Evolutionary conservation across 2,329 filamentous ascomycete genomes (phyloP).

Genomic region (Claviceps maximensis): DNA sequence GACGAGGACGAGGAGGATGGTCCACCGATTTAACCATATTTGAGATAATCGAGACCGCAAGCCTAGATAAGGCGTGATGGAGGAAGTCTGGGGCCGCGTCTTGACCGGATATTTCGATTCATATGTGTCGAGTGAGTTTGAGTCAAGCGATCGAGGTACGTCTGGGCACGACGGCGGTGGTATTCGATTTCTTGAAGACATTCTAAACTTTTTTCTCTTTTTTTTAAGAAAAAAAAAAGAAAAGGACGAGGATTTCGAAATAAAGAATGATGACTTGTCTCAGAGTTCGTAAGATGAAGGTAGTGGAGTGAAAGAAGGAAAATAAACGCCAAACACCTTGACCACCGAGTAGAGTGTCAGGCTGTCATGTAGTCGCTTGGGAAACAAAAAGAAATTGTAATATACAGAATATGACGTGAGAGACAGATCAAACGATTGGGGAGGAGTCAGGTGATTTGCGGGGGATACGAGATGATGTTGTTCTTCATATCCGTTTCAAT

Average conservation of each 20-base stretch:
- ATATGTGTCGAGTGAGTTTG: conserved; percentile 23
- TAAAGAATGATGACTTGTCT: neutral
- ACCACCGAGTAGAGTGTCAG: neutral
- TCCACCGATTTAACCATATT: conserved; percentile 97
- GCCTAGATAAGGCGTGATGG: conserved; percentile 82
- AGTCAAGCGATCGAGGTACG: conserved; percentile 12
- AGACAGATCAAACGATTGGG: neutral
- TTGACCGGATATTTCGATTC: conserved; percentile 11
- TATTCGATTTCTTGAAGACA: neutral
- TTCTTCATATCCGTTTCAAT: neutral
- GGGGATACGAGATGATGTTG: neutral
- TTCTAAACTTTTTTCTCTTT: too few species aligned
- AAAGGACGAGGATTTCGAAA: neutral
- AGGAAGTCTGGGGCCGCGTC: conserved; percentile 19
- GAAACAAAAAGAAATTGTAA: neutral
- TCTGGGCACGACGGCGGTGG: neutral
- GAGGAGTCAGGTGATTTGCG: too few species aligned
- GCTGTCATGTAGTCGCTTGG: neutral
- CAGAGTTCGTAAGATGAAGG: neutral
- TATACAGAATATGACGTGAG: neutral
- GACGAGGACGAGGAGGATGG: conserved; percentile 73
- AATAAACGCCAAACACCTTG: neutral
- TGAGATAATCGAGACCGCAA: conserved; percentile 83
- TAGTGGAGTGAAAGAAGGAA: neutral
- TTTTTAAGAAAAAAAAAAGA: neutral